phyloP scores from a whole-genome alignment of 441 rosid species.

The Syzygium malaccense region DNA sequence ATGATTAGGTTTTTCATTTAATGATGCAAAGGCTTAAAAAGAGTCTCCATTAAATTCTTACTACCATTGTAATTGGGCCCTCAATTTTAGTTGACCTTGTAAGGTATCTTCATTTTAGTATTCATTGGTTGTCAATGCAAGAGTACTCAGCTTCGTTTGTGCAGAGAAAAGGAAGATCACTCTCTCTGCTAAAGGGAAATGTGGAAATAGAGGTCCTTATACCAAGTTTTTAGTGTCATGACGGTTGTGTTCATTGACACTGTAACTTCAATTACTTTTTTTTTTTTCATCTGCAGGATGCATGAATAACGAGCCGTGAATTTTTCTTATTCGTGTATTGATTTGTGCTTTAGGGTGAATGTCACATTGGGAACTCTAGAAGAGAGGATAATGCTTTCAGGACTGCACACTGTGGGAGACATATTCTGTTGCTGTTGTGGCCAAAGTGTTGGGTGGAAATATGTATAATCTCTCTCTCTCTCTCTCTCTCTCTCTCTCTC shows the following conservation, averaged over 20 bases:
- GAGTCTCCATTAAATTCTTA: background rate
- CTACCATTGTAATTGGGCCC: background rate
- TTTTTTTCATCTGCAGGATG: background rate
- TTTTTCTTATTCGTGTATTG: background rate
- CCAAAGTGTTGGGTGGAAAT: constrained; percentile 95
- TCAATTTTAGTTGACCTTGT: background rate
- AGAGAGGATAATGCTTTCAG: constrained; percentile 77
- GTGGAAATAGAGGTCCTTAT: background rate
- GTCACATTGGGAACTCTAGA: constrained; percentile 53
- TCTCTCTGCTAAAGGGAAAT: background rate
- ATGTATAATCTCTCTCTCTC: constrained; percentile 33
- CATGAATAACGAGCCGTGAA: background rate
- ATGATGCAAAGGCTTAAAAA: background rate
- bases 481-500: background rate
- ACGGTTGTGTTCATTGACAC: background rate
- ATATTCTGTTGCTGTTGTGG: constrained; percentile 87
- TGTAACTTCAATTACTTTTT: background rate
- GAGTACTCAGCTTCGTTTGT: background rate
- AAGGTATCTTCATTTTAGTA: background rate
- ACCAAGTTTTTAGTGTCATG: background rate
- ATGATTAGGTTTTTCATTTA: background rate
- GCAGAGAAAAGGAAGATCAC: background rate
- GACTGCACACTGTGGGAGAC: constrained; percentile 84
- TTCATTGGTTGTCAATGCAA: background rate
- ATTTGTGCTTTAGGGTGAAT: constrained; percentile 54